These are phyloP conservation scores for Cystoisospora suis DNA, from an alignment of 169 alveolate genomes.

Conservation along the genomic window DNA sequence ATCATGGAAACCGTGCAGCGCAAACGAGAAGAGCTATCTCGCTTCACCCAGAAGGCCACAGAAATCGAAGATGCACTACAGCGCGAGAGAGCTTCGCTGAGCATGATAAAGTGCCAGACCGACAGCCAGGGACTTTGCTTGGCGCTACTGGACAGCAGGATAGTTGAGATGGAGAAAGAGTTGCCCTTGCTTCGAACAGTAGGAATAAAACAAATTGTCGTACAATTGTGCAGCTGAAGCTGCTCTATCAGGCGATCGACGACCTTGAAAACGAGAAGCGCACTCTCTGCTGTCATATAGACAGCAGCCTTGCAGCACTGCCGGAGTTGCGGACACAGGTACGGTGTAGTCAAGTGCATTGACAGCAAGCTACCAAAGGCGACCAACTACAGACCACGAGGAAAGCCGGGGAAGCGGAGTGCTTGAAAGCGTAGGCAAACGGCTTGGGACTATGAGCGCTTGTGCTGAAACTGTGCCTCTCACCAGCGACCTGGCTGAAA, in stretches of 20 bases:
- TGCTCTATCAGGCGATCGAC: background rate
- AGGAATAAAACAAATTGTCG: too few species aligned
- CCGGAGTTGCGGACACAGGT: background rate
- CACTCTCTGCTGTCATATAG: background rate
- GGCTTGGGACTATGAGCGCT: background rate
- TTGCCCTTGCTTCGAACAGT: background rate
- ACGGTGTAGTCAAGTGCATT: background rate
- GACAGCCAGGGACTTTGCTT: slow-evolving; percentile 22
- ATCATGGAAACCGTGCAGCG: background rate
- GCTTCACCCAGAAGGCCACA: background rate
- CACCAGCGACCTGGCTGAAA: background rate
- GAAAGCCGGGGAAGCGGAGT: background rate
- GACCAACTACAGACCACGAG: background rate
- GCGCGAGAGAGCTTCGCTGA: slow-evolving; percentile 27
- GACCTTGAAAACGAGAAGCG: background rate
- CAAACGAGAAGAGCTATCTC: background rate
- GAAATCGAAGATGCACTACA: slow-evolving; percentile 8
- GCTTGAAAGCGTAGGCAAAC: background rate
- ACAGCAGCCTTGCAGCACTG: background rate
- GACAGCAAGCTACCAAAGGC: background rate
- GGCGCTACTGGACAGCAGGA: background rate
- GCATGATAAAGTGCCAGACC: slow-evolving; percentile 32
- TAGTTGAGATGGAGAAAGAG: background rate
- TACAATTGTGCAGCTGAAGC: too few species aligned
- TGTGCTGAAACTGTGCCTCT: background rate